Evolutionary conservation across 495 filamentous ascomycete species (phyloP).

Genomic region (Lepraria neglecta): DNA sequence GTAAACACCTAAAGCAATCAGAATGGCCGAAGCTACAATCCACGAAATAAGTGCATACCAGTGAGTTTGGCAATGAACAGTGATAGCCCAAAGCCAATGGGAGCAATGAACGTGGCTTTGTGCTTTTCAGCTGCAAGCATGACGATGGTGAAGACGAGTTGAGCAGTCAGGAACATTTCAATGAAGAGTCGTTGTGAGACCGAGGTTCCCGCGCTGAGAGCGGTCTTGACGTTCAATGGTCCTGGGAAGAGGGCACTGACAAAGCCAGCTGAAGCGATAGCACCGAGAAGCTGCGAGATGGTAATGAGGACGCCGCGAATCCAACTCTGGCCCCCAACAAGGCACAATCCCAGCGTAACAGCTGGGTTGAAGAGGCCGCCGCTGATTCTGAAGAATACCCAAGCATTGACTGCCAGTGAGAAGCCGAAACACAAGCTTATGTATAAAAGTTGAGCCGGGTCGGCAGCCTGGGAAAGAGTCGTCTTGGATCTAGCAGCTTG

Average conservation of each 20-base stretch:
- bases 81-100: constrained; percentile 45
- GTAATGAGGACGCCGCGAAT: constrained; percentile 46
- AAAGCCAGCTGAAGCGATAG: constrained; percentile 50
- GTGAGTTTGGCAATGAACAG: constrained; percentile 47
- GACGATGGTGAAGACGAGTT: constrained; percentile 52
- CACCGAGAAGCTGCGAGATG: constrained; percentile 50
- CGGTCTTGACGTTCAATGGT: constrained; percentile 41
- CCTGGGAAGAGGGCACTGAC: constrained; percentile 50
- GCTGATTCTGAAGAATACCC: constrained; percentile 60
- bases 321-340: constrained; percentile 48
- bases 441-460: constrained; percentile 39
- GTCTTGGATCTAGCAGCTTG: constrained; percentile 11
- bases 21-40: not conserved
- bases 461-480: constrained; percentile 18
- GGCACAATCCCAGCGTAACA: constrained; percentile 39
- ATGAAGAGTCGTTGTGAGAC: constrained; percentile 50
- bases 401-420: constrained; percentile 58
- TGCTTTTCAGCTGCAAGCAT: constrained; percentile 55
- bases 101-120: constrained; percentile 35
- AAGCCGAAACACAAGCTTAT: constrained; percentile 56
- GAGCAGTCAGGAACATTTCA: constrained; percentile 48
- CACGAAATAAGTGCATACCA: constrained; percentile 11
- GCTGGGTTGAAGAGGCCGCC: constrained; percentile 66
- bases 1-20: constrained; percentile 40
- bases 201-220: constrained; percentile 37